These are phyloP conservation scores for Neocucurbitaria cava DNA, from an alignment of 2,329 filamentous ascomycete genomes.

Conservation along the genomic window DNA sequence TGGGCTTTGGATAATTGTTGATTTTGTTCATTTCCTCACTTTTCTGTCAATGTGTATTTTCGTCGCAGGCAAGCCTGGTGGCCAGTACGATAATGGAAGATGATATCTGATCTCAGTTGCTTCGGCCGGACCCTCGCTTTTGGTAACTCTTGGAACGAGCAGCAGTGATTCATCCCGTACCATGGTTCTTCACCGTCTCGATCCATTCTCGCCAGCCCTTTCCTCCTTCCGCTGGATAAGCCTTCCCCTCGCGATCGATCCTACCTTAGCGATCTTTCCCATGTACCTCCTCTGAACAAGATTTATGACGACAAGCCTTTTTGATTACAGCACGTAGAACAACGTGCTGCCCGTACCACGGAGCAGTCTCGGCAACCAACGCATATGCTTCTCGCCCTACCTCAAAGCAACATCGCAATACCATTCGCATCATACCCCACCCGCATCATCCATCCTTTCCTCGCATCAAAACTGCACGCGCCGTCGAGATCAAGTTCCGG, in stretches of 20 bases:
- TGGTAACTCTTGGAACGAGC: too few relatives aligned
- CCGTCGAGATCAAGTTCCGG: neutral
- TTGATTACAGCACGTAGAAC: too few relatives aligned
- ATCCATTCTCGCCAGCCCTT: neutral
- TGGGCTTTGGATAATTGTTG: constrained; percentile 3
- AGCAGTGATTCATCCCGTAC: neutral
- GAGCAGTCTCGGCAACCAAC: too few relatives aligned
- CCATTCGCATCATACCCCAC: neutral
- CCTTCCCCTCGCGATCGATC: neutral
- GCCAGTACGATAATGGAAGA: constrained; percentile 13
- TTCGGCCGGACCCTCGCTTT: neutral
- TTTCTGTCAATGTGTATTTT: constrained; percentile 6
- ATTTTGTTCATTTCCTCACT: constrained; percentile 2
- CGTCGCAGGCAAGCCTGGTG: constrained; percentile 9
- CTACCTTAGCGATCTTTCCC: neutral
- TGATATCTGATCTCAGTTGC: constrained; percentile 3
- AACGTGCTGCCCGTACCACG: too few relatives aligned
- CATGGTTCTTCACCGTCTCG: neutral
- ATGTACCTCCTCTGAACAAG: neutral
- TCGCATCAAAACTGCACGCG: neutral
- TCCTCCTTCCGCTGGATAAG: neutral
- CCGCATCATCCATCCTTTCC: neutral
- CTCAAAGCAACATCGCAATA: neutral
- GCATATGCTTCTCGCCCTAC: neutral
- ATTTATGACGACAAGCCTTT: neutral